Evolutionary conservation across 2,329 filamentous ascomycete genomes (phyloP).

Genomic region (Bimuria novae-zelandiae): DNA sequence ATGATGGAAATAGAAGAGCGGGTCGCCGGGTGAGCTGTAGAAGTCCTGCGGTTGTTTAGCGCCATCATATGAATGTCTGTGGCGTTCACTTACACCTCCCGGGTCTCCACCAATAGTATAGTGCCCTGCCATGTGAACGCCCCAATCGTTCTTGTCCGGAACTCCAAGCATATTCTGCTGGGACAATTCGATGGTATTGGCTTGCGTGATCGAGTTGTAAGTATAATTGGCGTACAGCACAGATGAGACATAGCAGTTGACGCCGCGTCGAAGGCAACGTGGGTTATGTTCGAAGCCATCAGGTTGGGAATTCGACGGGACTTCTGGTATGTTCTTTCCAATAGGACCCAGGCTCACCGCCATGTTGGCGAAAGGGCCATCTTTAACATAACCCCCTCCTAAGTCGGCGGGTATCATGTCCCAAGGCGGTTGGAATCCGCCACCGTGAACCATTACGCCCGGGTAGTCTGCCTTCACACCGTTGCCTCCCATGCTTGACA

Average conservation of each 20-base stretch:
- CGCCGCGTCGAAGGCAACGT: conserved; percentile 43
- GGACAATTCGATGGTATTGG: conserved; percentile 38
- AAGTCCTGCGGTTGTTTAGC: conserved; percentile 41
- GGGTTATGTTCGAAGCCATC: conserved; percentile 33
- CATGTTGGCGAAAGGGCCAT: conserved; percentile 55
- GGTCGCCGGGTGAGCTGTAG: conserved; percentile 51
- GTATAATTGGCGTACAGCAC: conserved; percentile 25
- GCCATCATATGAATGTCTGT: neutral
- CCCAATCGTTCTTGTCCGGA: conserved; percentile 31
- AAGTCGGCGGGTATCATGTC: conserved; percentile 51
- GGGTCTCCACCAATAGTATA: conserved; percentile 30
- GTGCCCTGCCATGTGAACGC: conserved; percentile 51
- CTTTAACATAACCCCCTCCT: conserved; percentile 58
- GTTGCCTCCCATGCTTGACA: conserved; percentile 52
- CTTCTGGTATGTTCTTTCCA: conserved; percentile 32
- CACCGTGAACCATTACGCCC: conserved; percentile 14
- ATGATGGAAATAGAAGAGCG: conserved; percentile 55
- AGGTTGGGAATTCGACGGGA: conserved; percentile 31
- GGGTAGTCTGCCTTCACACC: conserved; percentile 37
- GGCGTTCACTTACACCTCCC: conserved; percentile 27
- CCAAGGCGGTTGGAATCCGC: conserved; percentile 20
- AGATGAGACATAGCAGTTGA: conserved; percentile 29
- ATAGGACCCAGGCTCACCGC: conserved; percentile 54
- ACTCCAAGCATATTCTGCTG: conserved; percentile 44
- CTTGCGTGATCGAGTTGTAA: conserved; percentile 21